Conservation (phyloP, 1,284 basidiomycete species). For the Boletus mariae region DNA sequence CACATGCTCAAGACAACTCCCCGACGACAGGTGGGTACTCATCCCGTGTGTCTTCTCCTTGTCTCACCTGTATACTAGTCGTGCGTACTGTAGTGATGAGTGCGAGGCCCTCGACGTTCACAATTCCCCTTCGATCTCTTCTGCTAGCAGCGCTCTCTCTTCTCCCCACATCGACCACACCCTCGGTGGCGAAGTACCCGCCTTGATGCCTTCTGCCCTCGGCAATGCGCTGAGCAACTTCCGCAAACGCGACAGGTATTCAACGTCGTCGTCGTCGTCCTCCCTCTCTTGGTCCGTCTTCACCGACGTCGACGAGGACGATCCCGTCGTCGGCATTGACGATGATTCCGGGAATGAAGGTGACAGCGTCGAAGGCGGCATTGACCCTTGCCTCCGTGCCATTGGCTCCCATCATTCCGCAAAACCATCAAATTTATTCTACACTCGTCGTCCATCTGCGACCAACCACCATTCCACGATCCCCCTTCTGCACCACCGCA, state of each 20-base stretch:
- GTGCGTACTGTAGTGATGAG: slow-evolving; percentile 70
- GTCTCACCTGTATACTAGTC: slow-evolving; percentile 39
- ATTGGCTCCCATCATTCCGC: slow-evolving; percentile 32
- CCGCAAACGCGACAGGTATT: slow-evolving; percentile 45
- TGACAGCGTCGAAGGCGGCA: slow-evolving; percentile 20
- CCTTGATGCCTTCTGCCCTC: slow-evolving; percentile 55
- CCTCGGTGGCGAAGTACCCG: slow-evolving; percentile 52
- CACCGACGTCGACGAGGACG: slow-evolving; percentile 59
- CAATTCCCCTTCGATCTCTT: slow-evolving; percentile 63
- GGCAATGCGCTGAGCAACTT: slow-evolving; percentile 47
- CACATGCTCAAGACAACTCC: slow-evolving; percentile 59
- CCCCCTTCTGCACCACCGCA: slow-evolving; percentile 52
- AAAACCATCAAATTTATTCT: slow-evolving; percentile 45
- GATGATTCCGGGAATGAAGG: slow-evolving; percentile 41
- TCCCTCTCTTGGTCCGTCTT: slow-evolving; percentile 57
- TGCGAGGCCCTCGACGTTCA: slow-evolving; percentile 59
- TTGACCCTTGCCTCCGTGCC: slow-evolving; percentile 36
- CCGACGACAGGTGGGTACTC: slow-evolving; percentile 54
- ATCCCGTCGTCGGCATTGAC: slow-evolving; percentile 36
- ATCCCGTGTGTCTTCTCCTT: slow-evolving; percentile 18
- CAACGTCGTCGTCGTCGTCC: slow-evolving; percentile 56
- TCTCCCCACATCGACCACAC: slow-evolving; percentile 59
- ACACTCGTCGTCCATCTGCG: slow-evolving; percentile 65
- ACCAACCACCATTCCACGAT: slow-evolving; percentile 66
- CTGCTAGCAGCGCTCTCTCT: slow-evolving; percentile 62